A percentile compares a stretch with the other conserved stretches of the same genome.
These are phyloP conservation scores for Fusarium scirpi DNA, from an alignment of 2,329 filamentous ascomycete species.

Conservation along the genomic window DNA sequence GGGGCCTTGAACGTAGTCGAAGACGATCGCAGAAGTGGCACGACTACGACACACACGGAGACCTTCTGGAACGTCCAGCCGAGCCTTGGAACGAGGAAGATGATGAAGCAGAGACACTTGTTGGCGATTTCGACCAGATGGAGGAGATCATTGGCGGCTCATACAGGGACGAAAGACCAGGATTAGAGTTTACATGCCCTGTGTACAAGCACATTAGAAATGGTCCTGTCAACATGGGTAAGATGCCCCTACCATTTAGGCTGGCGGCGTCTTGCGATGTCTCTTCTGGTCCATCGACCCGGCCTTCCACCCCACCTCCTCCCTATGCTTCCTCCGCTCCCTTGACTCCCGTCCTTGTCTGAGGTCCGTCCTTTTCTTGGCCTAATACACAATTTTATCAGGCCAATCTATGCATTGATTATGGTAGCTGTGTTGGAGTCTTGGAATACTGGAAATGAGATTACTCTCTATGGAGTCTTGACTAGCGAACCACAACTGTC, in stretches of 20 bases:
- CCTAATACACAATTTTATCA: no score
- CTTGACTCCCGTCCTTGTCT: no score
- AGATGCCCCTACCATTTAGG: background rate
- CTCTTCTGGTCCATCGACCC: background rate
- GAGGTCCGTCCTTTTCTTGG: no score
- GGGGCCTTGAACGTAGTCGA: background rate
- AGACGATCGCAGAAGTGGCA: background rate
- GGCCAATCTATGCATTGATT: no score
- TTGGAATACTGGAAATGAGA: no score
- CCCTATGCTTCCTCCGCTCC: background rate
- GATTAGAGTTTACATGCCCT: background rate
- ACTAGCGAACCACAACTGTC: no score
- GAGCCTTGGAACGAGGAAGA: background rate
- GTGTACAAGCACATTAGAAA: rapidly evolving
- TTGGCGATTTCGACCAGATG: background rate
- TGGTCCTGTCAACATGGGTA: background rate
- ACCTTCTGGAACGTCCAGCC: background rate
- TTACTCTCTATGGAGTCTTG: no score
- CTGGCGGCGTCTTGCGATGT: background rate
- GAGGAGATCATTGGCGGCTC: background rate
- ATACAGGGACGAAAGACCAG: background rate
- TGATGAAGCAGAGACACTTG: background rate
- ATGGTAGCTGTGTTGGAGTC: no score
- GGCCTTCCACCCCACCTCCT: background rate
- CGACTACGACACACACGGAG: background rate